These are phyloP conservation scores for Fusarium poae DNA, from an alignment of 2,329 filamentous ascomycete species.

Conservation along the genomic window DNA sequence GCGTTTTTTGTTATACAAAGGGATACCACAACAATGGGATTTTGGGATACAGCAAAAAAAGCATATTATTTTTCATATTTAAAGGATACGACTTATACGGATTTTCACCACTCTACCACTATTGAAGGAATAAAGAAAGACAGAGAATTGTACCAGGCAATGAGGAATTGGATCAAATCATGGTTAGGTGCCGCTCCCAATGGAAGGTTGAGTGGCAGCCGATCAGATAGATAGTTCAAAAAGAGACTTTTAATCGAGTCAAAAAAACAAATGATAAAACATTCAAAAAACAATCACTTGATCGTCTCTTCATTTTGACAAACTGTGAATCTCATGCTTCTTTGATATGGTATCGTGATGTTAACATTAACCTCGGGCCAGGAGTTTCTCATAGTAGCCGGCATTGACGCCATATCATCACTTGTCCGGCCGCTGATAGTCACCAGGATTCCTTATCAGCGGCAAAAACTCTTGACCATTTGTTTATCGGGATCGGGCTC, in stretches of 20 bases:
- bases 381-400: slow-evolving; percentile 21
- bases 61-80: slow-evolving; percentile 35
- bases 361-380: slow-evolving; percentile 24
- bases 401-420: slow-evolving; percentile 25
- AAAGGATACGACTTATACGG: slow-evolving; percentile 23
- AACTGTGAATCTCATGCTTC: slow-evolving; percentile 7
- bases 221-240: slow-evolving; percentile 45
- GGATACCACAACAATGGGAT: slow-evolving; percentile 49
- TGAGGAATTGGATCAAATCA: slow-evolving; percentile 33
- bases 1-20: slow-evolving; percentile 46
- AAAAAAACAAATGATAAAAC: slow-evolving; percentile 38
- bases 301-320: slow-evolving; percentile 11
- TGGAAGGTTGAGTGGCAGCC: slow-evolving; percentile 46
- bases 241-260: slow-evolving; percentile 20
- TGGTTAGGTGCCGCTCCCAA: slow-evolving; percentile 44
- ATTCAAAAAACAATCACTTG: slow-evolving; percentile 38
- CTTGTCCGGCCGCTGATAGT: slow-evolving; percentile 21
- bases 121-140: slow-evolving; percentile 25
- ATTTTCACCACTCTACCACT: slow-evolving; percentile 43
- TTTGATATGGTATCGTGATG: not conserved
- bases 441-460: slow-evolving; percentile 33
- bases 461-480: slow-evolving; percentile 31
- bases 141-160: slow-evolving; percentile 33
- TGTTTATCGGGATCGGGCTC: slow-evolving; percentile 41
- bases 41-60: slow-evolving; percentile 41